Base-by-base conservation (phyloP, 2,329 filamentous ascomycete genomes). In the Aureobasidium uvarum region DNA sequence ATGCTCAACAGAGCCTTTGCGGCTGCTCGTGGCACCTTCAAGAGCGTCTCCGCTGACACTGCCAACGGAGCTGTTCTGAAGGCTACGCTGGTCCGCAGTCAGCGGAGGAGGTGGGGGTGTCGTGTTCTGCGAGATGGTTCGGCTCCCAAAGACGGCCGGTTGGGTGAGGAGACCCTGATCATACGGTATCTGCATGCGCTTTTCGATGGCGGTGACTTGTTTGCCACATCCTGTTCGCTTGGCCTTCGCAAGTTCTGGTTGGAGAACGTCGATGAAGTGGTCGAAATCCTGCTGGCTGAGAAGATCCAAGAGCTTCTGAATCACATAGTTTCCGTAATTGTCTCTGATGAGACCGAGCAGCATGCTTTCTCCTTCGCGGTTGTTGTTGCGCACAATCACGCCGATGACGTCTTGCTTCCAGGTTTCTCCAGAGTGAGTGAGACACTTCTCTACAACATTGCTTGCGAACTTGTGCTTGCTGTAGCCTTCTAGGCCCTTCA, bases 381-480 rank as follows among this genome's bases (percentile, higher is more conserved):
- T 85, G 18, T 81, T 74, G 1, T 82, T 81, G 1, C 84, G 87
- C 31, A 93, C 79, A 66, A 85, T 82, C 58, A 81, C 80, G 16
- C 67, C 60, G 62, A 90, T 84, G 66, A 97, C 92, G 38, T 83
- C 82, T 39, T 81, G 83, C 60, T 89, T 87, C 74, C 96, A 89
- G 59, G 87, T 81, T 23, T 84, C 80, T 0, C 86, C 86, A 23
- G 91, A 91, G 70, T 83, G 85, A 64, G 89, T 82, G 67, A 98
- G 89, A 74, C 92, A 96, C 77, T 92, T 94, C 77, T 99, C 95
- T 0, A 99, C 94, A 2, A 99, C 94, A 71, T 99, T 98, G 73
- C 93, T 97, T 0, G 95, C 94, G 73, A 91, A 96, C 75, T 99
- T 99, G 80, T 98, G 92, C 80, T 92, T 96, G 31, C 92, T 96